Evolutionary conservation across 176 grass and related monocot species (phyloP).

Genomic region (Panicum miliaceum): DNA sequence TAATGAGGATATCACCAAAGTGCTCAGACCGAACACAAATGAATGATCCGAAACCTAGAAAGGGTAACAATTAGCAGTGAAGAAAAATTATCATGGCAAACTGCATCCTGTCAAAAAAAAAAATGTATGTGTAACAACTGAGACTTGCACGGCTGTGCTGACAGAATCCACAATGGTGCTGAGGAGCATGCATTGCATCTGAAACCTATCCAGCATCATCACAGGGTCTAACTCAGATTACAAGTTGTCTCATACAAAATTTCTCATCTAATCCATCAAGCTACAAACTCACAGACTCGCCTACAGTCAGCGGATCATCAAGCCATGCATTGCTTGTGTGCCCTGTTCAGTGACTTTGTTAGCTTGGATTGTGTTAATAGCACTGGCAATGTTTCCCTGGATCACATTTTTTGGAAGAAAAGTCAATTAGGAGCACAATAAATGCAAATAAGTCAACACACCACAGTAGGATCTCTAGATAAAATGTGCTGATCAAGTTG

Average conservation of each 20-base stretch:
- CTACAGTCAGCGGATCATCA: conserved; percentile 50
- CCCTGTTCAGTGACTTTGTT: conserved; percentile 82
- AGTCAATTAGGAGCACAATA: neutral
- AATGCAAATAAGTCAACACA: neutral
- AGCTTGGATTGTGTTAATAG: conserved; percentile 83
- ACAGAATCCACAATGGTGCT: conserved; percentile 3
- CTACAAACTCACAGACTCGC: neutral
- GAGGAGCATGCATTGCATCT: neutral
- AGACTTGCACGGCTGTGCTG: neutral
- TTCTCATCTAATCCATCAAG: conserved; percentile 29
- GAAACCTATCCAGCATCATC: conserved; percentile 20
- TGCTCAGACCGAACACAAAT: neutral
- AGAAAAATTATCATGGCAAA: neutral
- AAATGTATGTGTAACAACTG: neutral
- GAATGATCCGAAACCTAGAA: neutral
- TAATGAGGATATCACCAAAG: neutral
- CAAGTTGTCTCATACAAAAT: conserved; percentile 30
- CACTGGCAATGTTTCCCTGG: conserved; percentile 84
- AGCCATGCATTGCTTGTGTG: conserved; percentile 61
- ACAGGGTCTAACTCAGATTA: neutral
- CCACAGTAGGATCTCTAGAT: neutral
- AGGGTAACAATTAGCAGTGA: neutral
- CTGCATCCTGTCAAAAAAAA: conserved; percentile 13
- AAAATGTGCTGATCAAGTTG: neutral
- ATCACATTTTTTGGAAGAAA: conserved; percentile 25